Evolutionary conservation across 2,329 filamentous ascomycete species (phyloP).

Genomic region (Catunica adiposa): DNA sequence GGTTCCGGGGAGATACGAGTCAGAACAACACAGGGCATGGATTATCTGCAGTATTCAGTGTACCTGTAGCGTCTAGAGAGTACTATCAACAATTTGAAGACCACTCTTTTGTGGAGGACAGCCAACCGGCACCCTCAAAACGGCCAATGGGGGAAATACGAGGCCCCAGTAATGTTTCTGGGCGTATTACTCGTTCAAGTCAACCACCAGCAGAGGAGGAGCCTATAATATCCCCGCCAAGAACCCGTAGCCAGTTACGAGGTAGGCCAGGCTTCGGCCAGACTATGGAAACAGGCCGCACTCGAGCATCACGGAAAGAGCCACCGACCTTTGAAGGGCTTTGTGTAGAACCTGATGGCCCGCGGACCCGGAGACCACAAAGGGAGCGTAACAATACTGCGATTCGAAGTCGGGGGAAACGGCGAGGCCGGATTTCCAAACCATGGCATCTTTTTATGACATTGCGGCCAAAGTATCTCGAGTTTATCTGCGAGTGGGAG

Average conservation of each 20-base stretch:
- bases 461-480: conserved; percentile 29
- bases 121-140: neutral
- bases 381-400: neutral
- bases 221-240: neutral
- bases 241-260: neutral
- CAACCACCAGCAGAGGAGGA: neutral
- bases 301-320: neutral
- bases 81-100: conserved; percentile 1
- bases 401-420: neutral
- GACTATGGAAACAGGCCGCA: neutral
- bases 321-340: neutral
- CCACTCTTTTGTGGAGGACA: neutral
- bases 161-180: neutral
- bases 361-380: neutral
- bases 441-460: conserved; percentile 23
- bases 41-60: neutral
- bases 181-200: neutral
- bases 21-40: no score
- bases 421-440: neutral
- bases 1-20: no score
- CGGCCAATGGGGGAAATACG: neutral
- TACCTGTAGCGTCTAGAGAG: neutral
- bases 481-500: conserved; percentile 44
- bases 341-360: neutral
- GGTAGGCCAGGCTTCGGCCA: neutral